phyloP scores from a whole-genome alignment of 1,139 yeast species.

The Wickerhamomyces sp. region DNA sequence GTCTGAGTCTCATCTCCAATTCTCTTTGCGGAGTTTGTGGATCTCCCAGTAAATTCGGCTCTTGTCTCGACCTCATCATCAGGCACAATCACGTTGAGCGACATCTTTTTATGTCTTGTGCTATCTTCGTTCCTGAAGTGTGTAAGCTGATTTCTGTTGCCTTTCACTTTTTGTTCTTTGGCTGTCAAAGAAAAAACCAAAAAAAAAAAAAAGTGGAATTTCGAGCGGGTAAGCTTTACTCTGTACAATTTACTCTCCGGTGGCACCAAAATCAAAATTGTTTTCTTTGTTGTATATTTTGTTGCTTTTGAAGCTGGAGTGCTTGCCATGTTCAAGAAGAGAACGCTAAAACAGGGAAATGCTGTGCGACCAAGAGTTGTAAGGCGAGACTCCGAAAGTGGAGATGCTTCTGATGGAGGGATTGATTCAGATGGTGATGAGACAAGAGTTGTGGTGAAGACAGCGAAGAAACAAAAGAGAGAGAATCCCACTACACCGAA shows the following conservation, averaged over 20 bases:
- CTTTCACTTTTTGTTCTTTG: too few relatives aligned
- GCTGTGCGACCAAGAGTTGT: too few relatives aligned
- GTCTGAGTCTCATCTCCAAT: slow-evolving; percentile 20
- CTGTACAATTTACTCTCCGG: too few relatives aligned
- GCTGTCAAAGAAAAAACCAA: too few relatives aligned
- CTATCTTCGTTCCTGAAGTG: too few relatives aligned
- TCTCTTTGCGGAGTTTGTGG: slow-evolving; percentile 17
- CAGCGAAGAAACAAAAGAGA: slow-evolving; percentile 8
- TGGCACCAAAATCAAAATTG: too few relatives aligned
- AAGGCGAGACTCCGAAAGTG: slow-evolving; percentile 11
- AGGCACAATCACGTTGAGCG: slow-evolving; percentile 7
- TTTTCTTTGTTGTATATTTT: too few relatives aligned
- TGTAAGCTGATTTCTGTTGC: too few relatives aligned
- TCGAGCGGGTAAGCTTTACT: too few relatives aligned
- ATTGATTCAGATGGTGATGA: slow-evolving; percentile 6
- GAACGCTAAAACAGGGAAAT: slow-evolving; percentile 18
- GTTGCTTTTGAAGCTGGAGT: too few relatives aligned
- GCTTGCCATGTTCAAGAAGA: slow-evolving; percentile 35
- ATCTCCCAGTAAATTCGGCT: slow-evolving; percentile 34
- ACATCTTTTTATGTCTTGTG: slow-evolving; percentile 10
- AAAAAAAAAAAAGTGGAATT: too few relatives aligned
- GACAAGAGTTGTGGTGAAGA: slow-evolving; percentile 2
- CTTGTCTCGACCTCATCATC: slow-evolving; percentile 28
- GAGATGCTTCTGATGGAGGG: too few relatives aligned
- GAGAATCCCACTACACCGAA: slow-evolving; percentile 3